Base-by-base conservation (phyloP, 306 rosid species). In the Sindora glabra region DNA sequence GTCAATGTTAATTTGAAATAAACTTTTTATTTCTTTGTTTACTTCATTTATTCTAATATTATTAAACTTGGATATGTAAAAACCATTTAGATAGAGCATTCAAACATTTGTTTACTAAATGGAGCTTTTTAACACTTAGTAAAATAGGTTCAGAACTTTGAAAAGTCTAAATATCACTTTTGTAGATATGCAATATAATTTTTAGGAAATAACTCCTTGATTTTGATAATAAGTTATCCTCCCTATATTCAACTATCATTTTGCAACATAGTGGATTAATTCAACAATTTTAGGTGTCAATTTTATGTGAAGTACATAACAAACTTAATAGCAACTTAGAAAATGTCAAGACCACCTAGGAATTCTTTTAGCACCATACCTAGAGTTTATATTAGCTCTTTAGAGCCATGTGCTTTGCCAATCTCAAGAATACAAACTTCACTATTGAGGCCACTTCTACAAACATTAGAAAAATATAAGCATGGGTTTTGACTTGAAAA, bases 1-100 rank as follows among this genome's bases (percentile, higher is more conserved):
- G n/a, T n/a, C n/a, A n/a, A n/a, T n/a, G n/a, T n/a, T n/a, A n/a
- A n/a, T n/a, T n/a, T n/a, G n/a, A n/a, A n/a, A n/a, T n/a, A n/a
- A n/a, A n/a, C n/a, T n/a, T n/a, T n/a, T n/a, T n/a, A n/a, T n/a
- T n/a, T n/a, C n/a, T n/a, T n/a, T n/a, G n/a, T n/a, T n/a, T n/a
- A n/a, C n/a, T n/a, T n/a, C n/a, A n/a, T n/a, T n/a, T n/a, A n/a
- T n/a, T n/a, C n/a, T n/a, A n/a, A n/a, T n/a, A n/a, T n/a, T n/a
- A n/a, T n/a, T n/a, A 91, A 80, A 64, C 98, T 85, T 54, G 95
- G 96, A 63, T 91, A 96, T 0, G 98, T 91, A 72, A 92, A 91
- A 62, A 72, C 96, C 96, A 91, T 91, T 84, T 74, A 8, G 96
- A 83, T 14, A 91, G 70, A 53, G 98, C 84, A 59, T 77, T 79